Evolutionary conservation across 176 grass and related monocot species (phyloP).

Genomic region (Avena eriantha): DNA sequence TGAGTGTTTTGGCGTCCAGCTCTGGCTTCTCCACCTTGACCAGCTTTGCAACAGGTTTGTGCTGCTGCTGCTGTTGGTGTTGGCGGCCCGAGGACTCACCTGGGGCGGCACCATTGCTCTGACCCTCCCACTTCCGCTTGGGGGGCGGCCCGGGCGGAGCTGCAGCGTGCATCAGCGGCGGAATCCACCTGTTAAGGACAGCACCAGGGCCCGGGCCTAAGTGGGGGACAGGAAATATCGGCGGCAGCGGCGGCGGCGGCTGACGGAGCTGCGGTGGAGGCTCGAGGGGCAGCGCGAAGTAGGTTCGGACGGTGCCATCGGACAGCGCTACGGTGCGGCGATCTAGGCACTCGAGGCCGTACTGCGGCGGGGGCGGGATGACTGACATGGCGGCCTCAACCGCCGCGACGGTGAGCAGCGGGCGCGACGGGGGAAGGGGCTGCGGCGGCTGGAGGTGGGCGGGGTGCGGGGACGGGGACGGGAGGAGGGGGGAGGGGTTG

Average conservation of each 20-base stretch:
- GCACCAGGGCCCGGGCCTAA: not conserved
- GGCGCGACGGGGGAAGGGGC: constrained; percentile 29
- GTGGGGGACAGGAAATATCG: constrained; percentile 14
- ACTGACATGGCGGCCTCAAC: constrained; percentile 49
- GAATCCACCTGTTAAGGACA: constrained; percentile 31
- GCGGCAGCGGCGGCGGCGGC: constrained; percentile 41
- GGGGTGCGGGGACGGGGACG: not conserved
- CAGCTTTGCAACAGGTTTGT: constrained; percentile 47
- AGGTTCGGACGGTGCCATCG: constrained; percentile 79
- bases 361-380: constrained; percentile 60
- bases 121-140: constrained; percentile 60
- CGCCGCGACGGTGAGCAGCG: constrained; percentile 61
- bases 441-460: not conserved
- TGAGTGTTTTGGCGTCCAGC: constrained; percentile 60
- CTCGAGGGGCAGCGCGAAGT: constrained; percentile 84
- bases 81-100: constrained; percentile 37
- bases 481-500: constrained; percentile 13
- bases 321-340: constrained; percentile 69
- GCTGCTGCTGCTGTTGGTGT: constrained; percentile 19
- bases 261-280: constrained; percentile 56
- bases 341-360: constrained; percentile 50
- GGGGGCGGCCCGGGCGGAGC: constrained; percentile 9
- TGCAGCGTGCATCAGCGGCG: not conserved
- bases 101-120: constrained; percentile 37
- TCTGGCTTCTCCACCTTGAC: constrained; percentile 45